Conservation (phyloP, 768 basidiomycete genomes). For the Sistotremastrum suecicum region DNA sequence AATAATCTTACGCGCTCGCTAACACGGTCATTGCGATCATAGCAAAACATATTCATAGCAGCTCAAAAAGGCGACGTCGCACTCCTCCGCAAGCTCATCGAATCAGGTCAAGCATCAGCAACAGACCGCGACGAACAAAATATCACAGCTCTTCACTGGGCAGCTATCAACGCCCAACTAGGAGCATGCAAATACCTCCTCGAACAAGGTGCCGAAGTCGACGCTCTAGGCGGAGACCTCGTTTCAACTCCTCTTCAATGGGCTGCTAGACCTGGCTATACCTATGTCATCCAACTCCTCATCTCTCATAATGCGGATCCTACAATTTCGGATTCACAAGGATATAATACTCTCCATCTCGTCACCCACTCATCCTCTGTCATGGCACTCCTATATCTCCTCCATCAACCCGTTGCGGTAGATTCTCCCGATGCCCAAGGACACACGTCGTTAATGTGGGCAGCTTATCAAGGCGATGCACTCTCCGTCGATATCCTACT, state of each 20-base stretch:
- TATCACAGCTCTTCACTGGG: constrained; percentile 96
- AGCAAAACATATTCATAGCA: constrained; percentile 67
- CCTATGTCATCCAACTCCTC: constrained; percentile 89
- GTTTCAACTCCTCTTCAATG: constrained; percentile 93
- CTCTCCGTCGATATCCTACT: constrained; percentile 85
- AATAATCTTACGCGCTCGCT: too few species aligned
- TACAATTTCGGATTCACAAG: constrained; percentile 79
- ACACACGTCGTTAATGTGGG: constrained; percentile 97
- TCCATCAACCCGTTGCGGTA: constrained; percentile 87
- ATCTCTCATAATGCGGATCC: constrained; percentile 87
- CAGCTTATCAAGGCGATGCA: constrained; percentile 96
- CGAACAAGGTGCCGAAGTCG: constrained; percentile 88
- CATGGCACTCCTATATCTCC: constrained; percentile 84
- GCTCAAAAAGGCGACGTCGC: constrained; percentile 77
- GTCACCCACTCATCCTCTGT: constrained; percentile 90
- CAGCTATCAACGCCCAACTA: constrained; percentile 93
- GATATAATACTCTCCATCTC: constrained; percentile 91
- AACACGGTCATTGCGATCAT: not conserved
- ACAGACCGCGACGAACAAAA: constrained; percentile 81
- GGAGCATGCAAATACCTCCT: constrained; percentile 75
- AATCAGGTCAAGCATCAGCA: constrained; percentile 53
- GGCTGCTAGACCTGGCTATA: constrained; percentile 94
- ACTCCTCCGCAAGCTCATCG: constrained; percentile 48
- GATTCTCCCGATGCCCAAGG: constrained; percentile 86
- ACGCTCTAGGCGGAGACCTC: constrained; percentile 88